Evolutionary conservation across 1,284 basidiomycete species (phyloP).

Genomic region (Lentinus polychrous): DNA sequence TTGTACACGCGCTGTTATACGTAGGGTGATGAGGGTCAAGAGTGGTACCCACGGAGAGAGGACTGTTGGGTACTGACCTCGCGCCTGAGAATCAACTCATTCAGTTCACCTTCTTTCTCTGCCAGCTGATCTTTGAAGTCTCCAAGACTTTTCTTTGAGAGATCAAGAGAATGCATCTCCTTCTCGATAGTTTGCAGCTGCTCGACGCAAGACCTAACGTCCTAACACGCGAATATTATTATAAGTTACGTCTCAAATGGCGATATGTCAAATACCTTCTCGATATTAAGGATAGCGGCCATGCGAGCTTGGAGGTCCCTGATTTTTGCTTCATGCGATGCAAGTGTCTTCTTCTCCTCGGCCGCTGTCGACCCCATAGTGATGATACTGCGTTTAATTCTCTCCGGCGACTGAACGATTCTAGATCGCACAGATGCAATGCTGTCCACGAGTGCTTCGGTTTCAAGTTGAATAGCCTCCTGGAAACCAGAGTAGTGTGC

Average conservation of each 20-base stretch:
- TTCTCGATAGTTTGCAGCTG: slow-evolving; percentile 67
- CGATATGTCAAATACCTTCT: slow-evolving; percentile 45
- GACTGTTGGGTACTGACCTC: slow-evolving; percentile 40
- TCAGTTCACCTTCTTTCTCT: slow-evolving; percentile 63
- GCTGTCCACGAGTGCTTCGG: slow-evolving; percentile 48
- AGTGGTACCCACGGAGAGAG: background rate
- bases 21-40: background rate
- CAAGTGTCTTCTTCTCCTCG: slow-evolving; percentile 56
- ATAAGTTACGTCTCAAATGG: background rate
- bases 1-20: slow-evolving; percentile 70
- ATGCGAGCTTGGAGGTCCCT: slow-evolving; percentile 74
- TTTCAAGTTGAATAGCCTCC: slow-evolving; percentile 55
- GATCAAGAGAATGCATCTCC: slow-evolving; percentile 56
- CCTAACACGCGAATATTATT: slow-evolving; percentile 32
- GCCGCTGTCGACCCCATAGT: slow-evolving; percentile 58
- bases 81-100: slow-evolving; percentile 56
- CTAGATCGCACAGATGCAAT: slow-evolving; percentile 58
- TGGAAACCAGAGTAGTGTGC: slow-evolving; percentile 16
- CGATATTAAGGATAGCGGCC: slow-evolving; percentile 61
- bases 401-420: slow-evolving; percentile 83
- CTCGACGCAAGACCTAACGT: slow-evolving; percentile 60
- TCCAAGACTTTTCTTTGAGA: slow-evolving; percentile 54
- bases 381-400: slow-evolving; percentile 73
- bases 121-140: slow-evolving; percentile 63
- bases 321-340: slow-evolving; percentile 60